Conservation (phyloP, 1,284 basidiomycete genomes). For the Tremellales sp. region DNA sequence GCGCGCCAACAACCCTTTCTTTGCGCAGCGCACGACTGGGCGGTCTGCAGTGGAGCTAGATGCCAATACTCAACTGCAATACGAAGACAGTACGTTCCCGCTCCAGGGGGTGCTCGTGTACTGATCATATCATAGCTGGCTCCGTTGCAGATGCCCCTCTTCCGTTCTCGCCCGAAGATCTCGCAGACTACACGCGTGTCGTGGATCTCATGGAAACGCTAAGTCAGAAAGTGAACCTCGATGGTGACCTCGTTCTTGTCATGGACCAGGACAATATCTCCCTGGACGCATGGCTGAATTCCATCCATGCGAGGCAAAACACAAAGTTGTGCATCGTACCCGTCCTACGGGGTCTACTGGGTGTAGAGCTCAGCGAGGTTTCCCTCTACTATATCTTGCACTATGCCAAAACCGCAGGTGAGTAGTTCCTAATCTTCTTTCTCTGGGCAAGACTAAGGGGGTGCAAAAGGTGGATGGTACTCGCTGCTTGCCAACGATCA, state of each 20-base stretch:
- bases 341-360: background rate
- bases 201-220: conserved; percentile 2
- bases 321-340: conserved; percentile 2
- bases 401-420: conserved; percentile 1
- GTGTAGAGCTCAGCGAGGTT: conserved; percentile 5
- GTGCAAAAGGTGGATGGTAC: conserved; percentile 2
- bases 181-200: conserved; percentile 1
- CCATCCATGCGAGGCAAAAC: background rate
- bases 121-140: background rate
- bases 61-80: background rate
- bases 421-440: no score
- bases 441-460: no score
- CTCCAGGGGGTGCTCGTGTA: no score
- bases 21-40: conserved; percentile 6
- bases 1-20: conserved; percentile 7
- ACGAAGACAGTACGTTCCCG: background rate
- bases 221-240: conserved; percentile 5
- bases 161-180: background rate
- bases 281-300: background rate
- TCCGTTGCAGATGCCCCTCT: background rate
- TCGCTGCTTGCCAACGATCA: conserved; percentile 1
- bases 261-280: conserved; percentile 1
- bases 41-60: background rate
- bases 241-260: conserved; percentile 4
- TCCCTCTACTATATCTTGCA: conserved; percentile 4